Base-by-base conservation (phyloP, 495 filamentous ascomycete genomes). In the Penicillium maclennaniae region DNA sequence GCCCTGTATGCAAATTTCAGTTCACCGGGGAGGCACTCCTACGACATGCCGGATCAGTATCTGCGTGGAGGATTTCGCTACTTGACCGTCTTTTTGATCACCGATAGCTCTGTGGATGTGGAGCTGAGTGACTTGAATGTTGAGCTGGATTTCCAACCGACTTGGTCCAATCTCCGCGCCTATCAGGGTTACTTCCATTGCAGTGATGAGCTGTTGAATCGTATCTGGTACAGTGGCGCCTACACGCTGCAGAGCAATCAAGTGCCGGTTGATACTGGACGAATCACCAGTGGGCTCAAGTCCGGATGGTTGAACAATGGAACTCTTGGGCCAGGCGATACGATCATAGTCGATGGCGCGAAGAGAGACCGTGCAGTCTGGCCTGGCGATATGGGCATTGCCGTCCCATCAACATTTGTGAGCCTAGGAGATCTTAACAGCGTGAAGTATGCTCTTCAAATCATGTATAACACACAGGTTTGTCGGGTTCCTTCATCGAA, bases 161-260 rank as follows among this genome's bases (percentile, higher is more conserved):
- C 83, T 4, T 85, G 82, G 83, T 74, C 82, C 7, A 83, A 85
- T 58, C 68, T 84, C 15, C 69, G 69, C 19, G 82, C 81, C 4
- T 84, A 85, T 45, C 79, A 82, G 56, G 83, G 83, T 9, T 86
- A 85, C 51, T 86, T 86, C 51, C 76, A 84, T 54, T 78, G 72
- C 54, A 77, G 70, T 51, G 82, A 85, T 62, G 73, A 82, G 26
- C 60, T 79, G 20, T 70, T 87, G 41, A 87, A 87, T 55, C 69
- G 78, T 6, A 79, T 85, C 49, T 87, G 82, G 81, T 87, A 87
- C 53, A 77, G 79, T 48, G 83, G 83, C 7, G 82, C 82, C 7
- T 87, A 81, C 53, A 86, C 83, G 0, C 65, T 82, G 31, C 82
- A 86, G 60, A 81, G 79, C 1, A 83, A 84, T 62, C 68, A 74